phyloP scores from a whole-genome alignment of 2,329 filamentous ascomycete species.

The Fusarium oligoseptatum region DNA sequence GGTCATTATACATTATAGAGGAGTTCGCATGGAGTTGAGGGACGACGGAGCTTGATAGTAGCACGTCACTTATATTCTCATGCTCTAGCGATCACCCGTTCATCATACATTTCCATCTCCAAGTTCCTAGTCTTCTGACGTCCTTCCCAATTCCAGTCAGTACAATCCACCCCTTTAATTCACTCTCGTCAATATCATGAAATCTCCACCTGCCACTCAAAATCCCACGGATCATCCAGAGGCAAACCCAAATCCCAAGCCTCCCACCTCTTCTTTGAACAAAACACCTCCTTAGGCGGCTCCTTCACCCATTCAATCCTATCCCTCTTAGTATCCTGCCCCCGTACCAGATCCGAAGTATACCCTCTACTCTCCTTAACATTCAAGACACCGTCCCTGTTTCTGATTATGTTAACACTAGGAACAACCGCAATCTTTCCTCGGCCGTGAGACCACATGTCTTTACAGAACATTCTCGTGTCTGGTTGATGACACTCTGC shows the following conservation, averaged over 20 bases:
- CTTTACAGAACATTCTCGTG: constrained; percentile 67
- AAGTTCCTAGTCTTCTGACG: background rate
- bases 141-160: background rate
- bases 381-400: constrained; percentile 57
- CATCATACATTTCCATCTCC: background rate
- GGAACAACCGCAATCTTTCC: constrained; percentile 68
- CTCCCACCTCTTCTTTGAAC: constrained; percentile 52
- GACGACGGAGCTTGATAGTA: background rate
- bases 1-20: too few relatives aligned
- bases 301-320: constrained; percentile 57
- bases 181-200: background rate
- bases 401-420: constrained; percentile 64
- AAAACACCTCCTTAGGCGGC: constrained; percentile 58
- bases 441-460: constrained; percentile 63
- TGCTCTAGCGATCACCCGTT: background rate
- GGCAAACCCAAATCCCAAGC: constrained; percentile 47
- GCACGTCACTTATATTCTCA: background rate
- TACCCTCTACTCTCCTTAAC: constrained; percentile 66
- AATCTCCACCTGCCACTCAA: background rate
- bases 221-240: background rate
- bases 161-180: background rate
- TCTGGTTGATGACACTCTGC: constrained; percentile 67
- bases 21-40: background rate
- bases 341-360: constrained; percentile 51
- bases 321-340: constrained; percentile 46